Base-by-base conservation (phyloP, 768 basidiomycete genomes). In the Tricholoma saponaceum region DNA sequence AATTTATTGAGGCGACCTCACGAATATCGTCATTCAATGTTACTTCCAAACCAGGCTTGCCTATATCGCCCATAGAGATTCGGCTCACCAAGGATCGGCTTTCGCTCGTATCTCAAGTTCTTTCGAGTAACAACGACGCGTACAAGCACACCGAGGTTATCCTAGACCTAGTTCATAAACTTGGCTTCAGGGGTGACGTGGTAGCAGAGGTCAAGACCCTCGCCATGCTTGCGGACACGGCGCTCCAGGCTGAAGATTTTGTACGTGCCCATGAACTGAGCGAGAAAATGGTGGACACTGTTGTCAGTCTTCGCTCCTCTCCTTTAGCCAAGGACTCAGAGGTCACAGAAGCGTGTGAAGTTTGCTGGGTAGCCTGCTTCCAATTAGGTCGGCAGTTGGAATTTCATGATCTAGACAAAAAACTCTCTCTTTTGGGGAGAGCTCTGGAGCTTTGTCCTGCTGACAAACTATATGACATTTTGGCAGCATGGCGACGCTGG, bases 1-100 rank as follows among this genome's bases (percentile, higher is more conserved):
- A 93, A 55, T 99, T 98, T 71, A 97, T 99, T 60, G 95, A 98
- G 74, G 97, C 97, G 1, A 99, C 97, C 0, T 96, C 94, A 23
- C 87, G 92, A 2, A 86, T 99, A 10, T 85, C 88, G n/a, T 93
- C 96, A 3, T 99, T 92, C 79, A 90, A 92, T 57, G 80, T 96
- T 58, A 78, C 79, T 68, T 86, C 92, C 22, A 79, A 84, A 5
- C 83, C 86, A 8, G 88, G 91, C 47, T 82, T 87, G 43, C 81
- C 86, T 5, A 86, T 98, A 52, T 83, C 93, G 8, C 96, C 96
- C 0, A 84, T 97, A 58, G 95, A 98, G 70, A 94, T 99, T 59
- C 88, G 96, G 8, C 81, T 97, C 20, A 90, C 92, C 30, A 91
- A 90, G 62, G 90, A 98, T 69, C 86, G 90, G 7, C 83, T 99